Evolutionary conservation across 2,329 filamentous ascomycete genomes (phyloP).

Genomic region (Diaporthe batatas): DNA sequence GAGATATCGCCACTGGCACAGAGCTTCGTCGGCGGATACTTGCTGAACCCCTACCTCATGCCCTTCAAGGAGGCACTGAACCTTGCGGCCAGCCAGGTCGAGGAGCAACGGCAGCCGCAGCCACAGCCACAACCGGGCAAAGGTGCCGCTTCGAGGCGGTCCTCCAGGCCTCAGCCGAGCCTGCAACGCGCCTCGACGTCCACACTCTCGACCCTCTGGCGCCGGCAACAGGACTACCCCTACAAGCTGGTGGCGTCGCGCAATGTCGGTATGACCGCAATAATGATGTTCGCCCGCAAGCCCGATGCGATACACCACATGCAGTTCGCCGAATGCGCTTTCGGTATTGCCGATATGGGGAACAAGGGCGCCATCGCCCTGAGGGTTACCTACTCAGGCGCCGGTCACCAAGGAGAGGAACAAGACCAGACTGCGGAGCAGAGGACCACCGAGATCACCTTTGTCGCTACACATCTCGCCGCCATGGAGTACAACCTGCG

Average conservation of each 20-base stretch:
- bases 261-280: conserved; percentile 89
- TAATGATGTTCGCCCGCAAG: conserved; percentile 85
- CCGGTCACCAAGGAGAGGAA: conserved; percentile 52
- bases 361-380: conserved; percentile 95
- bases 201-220: conserved; percentile 43
- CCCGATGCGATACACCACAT: conserved; percentile 72
- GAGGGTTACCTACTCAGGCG: conserved; percentile 70
- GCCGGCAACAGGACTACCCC: conserved; percentile 49
- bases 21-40: conserved; percentile 87
- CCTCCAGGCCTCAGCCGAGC: conserved; percentile 10
- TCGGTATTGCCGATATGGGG: conserved; percentile 89
- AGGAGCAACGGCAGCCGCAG: conserved; percentile 23
- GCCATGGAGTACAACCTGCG: conserved; percentile 85
- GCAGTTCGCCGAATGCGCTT: conserved; percentile 85
- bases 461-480: conserved; percentile 89
- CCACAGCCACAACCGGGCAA: conserved; percentile 6
- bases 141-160: not conserved
- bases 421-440: conserved; percentile 46
- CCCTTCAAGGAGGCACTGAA: conserved; percentile 79
- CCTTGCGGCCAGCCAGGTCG: conserved; percentile 68
- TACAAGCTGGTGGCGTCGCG: conserved; percentile 80
- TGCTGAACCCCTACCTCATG: conserved; percentile 81
- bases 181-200: conserved; percentile 39
- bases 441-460: conserved; percentile 76
- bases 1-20: conserved; percentile 89